Evolutionary conservation across 495 filamentous ascomycete species (phyloP).

Genomic region (Parmelia sp.): DNA sequence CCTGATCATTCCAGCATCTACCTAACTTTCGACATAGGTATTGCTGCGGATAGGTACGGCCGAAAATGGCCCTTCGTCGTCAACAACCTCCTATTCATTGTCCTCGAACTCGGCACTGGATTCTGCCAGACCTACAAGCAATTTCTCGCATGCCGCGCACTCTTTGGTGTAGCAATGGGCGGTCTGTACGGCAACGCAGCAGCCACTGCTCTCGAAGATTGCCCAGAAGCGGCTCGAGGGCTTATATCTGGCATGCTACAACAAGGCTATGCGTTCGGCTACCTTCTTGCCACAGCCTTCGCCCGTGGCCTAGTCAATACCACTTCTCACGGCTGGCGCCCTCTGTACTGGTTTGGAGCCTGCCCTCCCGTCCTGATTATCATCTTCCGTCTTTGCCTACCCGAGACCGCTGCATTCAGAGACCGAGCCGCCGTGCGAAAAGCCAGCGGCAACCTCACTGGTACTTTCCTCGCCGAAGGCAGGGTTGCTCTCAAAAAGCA

Average conservation of each 20-base stretch:
- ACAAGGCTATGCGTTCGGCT: slow-evolving; percentile 86
- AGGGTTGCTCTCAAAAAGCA: slow-evolving; percentile 69
- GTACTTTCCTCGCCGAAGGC: slow-evolving; percentile 67
- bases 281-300: slow-evolving; percentile 73
- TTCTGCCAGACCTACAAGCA: slow-evolving; percentile 71
- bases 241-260: slow-evolving; percentile 77
- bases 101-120: slow-evolving; percentile 71
- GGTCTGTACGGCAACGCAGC: slow-evolving; percentile 84
- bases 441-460: slow-evolving; percentile 41
- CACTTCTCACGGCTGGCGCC: slow-evolving; percentile 69
- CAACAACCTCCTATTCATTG: slow-evolving; percentile 76
- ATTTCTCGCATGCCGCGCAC: slow-evolving; percentile 71
- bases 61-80: slow-evolving; percentile 84
- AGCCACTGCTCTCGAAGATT: slow-evolving; percentile 80
- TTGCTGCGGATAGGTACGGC: slow-evolving; percentile 76
- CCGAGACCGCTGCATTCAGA: slow-evolving; percentile 65
- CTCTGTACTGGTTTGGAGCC: slow-evolving; percentile 82
- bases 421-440: slow-evolving; percentile 56
- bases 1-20: not conserved
- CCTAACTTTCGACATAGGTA: slow-evolving; percentile 25
- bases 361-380: slow-evolving; percentile 77
- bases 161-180: slow-evolving; percentile 89
- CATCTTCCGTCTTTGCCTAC: slow-evolving; percentile 64
- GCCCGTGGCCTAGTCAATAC: slow-evolving; percentile 65
- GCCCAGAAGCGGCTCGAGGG: slow-evolving; percentile 65